Percentiles rank a stretch among this genome's conserved stretches.
Evolutionary conservation across 1,139 yeast species (phyloP).

Genomic region (Hemisphaericaspora xylofermentans): DNA sequence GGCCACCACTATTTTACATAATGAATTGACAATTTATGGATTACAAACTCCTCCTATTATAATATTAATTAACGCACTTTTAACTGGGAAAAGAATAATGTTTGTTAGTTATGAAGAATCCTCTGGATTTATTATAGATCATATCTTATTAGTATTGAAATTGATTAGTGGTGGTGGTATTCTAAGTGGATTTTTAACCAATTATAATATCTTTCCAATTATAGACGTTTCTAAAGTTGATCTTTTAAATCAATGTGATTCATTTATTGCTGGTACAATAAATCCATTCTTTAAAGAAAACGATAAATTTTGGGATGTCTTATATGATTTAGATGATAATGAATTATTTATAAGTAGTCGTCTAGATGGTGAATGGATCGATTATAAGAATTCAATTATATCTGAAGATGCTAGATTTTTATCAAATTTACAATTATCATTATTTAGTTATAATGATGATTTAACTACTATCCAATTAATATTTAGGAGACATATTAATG

Average conservation of each 20-base stretch:
- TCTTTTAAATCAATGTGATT: conserved; percentile 50
- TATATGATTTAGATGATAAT: conserved; percentile 55
- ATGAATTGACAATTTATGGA: conserved; percentile 53
- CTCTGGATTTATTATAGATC: conserved; percentile 56
- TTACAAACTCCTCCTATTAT: conserved; percentile 59
- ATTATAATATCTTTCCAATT: conserved; percentile 57
- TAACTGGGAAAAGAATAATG: conserved; percentile 57
- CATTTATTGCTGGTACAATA: conserved; percentile 65
- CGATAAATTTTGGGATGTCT: conserved; percentile 57
- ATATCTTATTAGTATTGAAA: conserved; percentile 52
- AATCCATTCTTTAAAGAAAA: conserved; percentile 64
- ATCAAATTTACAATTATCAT: conserved; percentile 43
- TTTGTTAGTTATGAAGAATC: conserved; percentile 56
- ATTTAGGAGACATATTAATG: conserved; percentile 49
- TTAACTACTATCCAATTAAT: conserved; percentile 48
- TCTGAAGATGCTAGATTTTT: conserved; percentile 50
- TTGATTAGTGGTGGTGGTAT: conserved; percentile 62
- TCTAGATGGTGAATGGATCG: conserved; percentile 14
- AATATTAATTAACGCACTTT: conserved; percentile 53
- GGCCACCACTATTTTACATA: conserved; percentile 28
- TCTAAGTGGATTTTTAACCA: conserved; percentile 46
- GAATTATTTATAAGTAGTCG: conserved; percentile 39
- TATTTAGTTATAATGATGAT: conserved; percentile 49
- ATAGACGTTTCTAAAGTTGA: conserved; percentile 63
- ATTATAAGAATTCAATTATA: conserved; percentile 35